A percentile compares a stretch with the other conserved stretches of the same genome.
Conservation (phyloP, 495 filamentous ascomycete genomes). For the Xylaria acuta region DNA sequence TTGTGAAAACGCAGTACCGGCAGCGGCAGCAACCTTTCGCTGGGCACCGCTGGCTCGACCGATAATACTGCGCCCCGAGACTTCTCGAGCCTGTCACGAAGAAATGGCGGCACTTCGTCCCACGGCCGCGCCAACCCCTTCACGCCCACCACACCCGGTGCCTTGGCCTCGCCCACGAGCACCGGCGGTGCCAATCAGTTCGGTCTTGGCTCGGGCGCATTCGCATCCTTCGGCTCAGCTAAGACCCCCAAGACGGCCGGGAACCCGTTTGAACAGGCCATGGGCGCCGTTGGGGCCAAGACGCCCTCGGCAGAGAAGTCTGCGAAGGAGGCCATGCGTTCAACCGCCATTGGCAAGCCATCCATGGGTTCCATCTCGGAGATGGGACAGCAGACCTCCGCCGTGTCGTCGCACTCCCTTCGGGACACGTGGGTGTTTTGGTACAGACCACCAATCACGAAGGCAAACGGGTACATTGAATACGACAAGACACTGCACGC, state of each 20-base stretch:
- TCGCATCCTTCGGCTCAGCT: slow-evolving; percentile 90
- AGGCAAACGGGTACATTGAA: slow-evolving; percentile 85
- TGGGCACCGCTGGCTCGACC: slow-evolving; percentile 71
- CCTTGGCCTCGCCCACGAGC: slow-evolving; percentile 82
- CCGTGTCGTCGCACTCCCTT: slow-evolving; percentile 60
- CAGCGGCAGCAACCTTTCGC: slow-evolving; percentile 87
- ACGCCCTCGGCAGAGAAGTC: slow-evolving; percentile 68
- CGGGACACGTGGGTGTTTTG: slow-evolving; percentile 95
- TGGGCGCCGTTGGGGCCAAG: slow-evolving; percentile 69
- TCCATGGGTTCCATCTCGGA: slow-evolving; percentile 52
- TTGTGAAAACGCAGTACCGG: slow-evolving; percentile 9
- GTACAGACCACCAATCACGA: slow-evolving; percentile 93
- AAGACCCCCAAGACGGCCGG: slow-evolving; percentile 91
- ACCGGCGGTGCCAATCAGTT: slow-evolving; percentile 90
- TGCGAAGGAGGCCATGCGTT: slow-evolving; percentile 55
- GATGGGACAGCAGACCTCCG: slow-evolving; percentile 38
- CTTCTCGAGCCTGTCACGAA: slow-evolving; percentile 41
- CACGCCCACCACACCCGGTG: slow-evolving; percentile 76
- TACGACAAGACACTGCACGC: slow-evolving; percentile 96
- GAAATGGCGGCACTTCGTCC: slow-evolving; percentile 71
- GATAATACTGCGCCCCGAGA: slow-evolving; percentile 72
- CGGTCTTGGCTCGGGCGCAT: slow-evolving; percentile 91
- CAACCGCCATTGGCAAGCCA: slow-evolving; percentile 47
- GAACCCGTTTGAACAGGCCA: slow-evolving; percentile 74
- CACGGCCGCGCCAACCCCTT: slow-evolving; percentile 87